Evolutionary conservation across 768 basidiomycete species (phyloP), one percentile per base, ranked within the genome.

Genomic region (Solioccasus polychromus): DNA sequence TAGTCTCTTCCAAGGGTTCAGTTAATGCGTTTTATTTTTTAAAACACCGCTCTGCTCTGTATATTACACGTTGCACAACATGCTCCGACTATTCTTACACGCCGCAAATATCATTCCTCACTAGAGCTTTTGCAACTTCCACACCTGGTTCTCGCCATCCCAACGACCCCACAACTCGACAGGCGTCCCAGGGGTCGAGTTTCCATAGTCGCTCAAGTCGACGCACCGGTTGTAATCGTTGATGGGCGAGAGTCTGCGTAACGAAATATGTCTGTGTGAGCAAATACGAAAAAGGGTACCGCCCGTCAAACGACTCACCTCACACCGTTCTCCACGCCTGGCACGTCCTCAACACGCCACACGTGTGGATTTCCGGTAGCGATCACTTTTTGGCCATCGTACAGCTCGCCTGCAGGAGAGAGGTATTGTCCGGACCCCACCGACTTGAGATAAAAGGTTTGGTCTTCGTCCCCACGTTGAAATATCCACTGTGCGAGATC

Each of bases 311-410:
- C 28, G 15, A 54, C 74, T 20, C 17, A 79, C 80, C 79, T 67
- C 57, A 73, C 73, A 0, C 51, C 53, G 2, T 57, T 56, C 2
- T 64, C 59, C 0, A 61, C 49, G 35, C 76, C 66, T 7, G 55
- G 44, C 15, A 71, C 62, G 38, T 80, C 77, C 68, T 71, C 72
- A 55, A 82, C 70, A 51, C 75, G 64, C 80, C 80, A 83, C 30
- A 62, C 59, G 35, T 66, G 69, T 3, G 71, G 70, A 0, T 63
- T 57, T 2, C 59, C 30, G 4, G 53, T 51, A 3, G 68, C 76
- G 14, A 77, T 53, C 35, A 80, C 56, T 20, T 50, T 65, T 2
- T 66, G 61, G 2, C 77, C 79, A 50, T 80, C 64, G 3, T 49
- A 0, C 3, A 22, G 34, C 0, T 52, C 41, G 4, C 55, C 75